Evolutionary conservation across 371 early-diverging fungal species (phyloP), one percentile per base, ranked within the genome.

Genomic region (Zopfochytrium polystomum): DNA sequence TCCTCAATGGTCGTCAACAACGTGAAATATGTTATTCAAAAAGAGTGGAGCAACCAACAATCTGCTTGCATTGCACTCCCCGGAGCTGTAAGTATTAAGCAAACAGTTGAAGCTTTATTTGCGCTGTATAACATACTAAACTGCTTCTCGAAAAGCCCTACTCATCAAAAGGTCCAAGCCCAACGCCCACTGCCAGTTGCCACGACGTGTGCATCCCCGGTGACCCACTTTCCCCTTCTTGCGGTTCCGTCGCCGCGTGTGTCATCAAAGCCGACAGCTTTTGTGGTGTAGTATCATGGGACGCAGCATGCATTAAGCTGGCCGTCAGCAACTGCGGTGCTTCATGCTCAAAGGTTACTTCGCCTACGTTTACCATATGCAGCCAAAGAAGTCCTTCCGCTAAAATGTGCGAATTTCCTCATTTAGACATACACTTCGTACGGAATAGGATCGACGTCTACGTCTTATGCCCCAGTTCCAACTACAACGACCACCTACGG

Each of bases 1-100:
- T 51, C 27, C n/a, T 29, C 35, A 20, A 27, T 38, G 20, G 42
- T 52, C 4, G 49, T 23, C 42, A 30, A 65, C 27, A 60, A 60
- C 30, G 26, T 38, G 18, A 46, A 42, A n/a, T 65, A 43, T 44
- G 15, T 44, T 46, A 60, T 65, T 27, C 65, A 65, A 31, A 52
- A 30, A 32, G 20, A 27, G 6, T 59, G 60, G 53, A 32, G 33
- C 30, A 62, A 62, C 55, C 30, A 15, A 7, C 9, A 33, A 9
- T 27, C 27, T 29, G 59, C 18, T 7, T 60, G 60, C 29, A 25
- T 54, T 6, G 31, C 25, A 15, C 11, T 56, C 6, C 27, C 60
- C 26, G 47, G 13, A 13, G 13, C 42, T 42, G 11, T n/a, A n/a
- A n/a, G n/a, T 42, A n/a, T 42, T 42, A 42, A 42, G n/a, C 13